phyloP scores from a whole-genome alignment of 2,329 filamentous ascomycete genomes.

The Hypocreales sp. region DNA sequence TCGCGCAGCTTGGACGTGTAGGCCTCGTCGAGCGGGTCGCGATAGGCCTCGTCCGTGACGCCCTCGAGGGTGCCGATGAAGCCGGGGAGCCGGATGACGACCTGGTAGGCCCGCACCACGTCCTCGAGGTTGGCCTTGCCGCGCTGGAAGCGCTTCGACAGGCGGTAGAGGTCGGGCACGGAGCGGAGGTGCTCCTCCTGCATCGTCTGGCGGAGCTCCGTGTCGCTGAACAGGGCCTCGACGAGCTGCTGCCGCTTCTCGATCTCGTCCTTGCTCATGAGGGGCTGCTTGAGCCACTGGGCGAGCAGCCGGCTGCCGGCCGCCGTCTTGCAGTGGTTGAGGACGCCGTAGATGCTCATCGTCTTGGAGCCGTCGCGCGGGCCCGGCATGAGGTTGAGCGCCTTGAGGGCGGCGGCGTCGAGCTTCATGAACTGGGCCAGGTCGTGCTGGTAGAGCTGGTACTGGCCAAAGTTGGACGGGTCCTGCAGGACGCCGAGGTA shows the following conservation, averaged over 20 bases:
- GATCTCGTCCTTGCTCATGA: constrained; percentile 85
- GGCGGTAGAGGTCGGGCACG: constrained; percentile 83
- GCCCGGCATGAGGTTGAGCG: constrained; percentile 93
- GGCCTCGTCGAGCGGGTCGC: constrained; percentile 67
- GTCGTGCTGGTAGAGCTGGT: constrained; percentile 93
- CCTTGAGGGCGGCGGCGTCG: constrained; percentile 84
- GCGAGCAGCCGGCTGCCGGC: constrained; percentile 78
- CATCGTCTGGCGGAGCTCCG: constrained; percentile 85
- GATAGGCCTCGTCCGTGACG: constrained; percentile 91
- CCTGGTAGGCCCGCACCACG: constrained; percentile 89
- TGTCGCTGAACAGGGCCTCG: constrained; percentile 86
- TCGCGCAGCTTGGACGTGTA: constrained; percentile 75
- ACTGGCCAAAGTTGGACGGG: constrained; percentile 89
- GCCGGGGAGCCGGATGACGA: constrained; percentile 78
- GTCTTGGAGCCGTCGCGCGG: constrained; percentile 89
- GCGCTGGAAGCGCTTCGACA: constrained; percentile 89
- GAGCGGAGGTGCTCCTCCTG: constrained; percentile 90
- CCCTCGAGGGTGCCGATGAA: constrained; percentile 81
- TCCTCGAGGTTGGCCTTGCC: constrained; percentile 87
- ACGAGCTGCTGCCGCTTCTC: constrained; percentile 86
- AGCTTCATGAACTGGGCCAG: constrained; percentile 96
- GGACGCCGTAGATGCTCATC: constrained; percentile 86
- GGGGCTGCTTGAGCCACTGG: constrained; percentile 94
- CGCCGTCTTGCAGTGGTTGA: constrained; percentile 97
- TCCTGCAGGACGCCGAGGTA: constrained; percentile 87